Evolutionary conservation across 306 rosid genomes (phyloP).

Genomic region (Casuarina glauca): DNA sequence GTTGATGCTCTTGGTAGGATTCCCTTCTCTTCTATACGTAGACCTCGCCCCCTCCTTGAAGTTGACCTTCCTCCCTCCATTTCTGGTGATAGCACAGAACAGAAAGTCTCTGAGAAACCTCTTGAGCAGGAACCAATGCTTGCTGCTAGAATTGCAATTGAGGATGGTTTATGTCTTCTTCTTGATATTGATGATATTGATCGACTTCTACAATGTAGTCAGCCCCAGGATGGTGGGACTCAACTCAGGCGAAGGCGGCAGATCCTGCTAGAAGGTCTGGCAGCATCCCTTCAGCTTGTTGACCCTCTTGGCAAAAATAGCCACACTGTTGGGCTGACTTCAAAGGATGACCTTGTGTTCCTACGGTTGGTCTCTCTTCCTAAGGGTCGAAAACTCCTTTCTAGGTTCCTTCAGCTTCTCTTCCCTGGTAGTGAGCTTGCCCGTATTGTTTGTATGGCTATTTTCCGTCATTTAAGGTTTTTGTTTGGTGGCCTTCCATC

Average conservation of each 20-base stretch:
- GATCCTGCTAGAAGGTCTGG: constrained; percentile 55
- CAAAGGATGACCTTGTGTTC: constrained; percentile 57
- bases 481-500: constrained; percentile 56
- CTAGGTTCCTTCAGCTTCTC: constrained; percentile 50
- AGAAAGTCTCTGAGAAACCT: constrained; percentile 45
- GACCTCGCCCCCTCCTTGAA: constrained; percentile 55
- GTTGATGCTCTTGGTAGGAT: constrained; percentile 55
- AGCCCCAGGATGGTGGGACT: constrained; percentile 51
- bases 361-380: constrained; percentile 44
- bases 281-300: constrained; percentile 55
- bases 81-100: constrained; percentile 41
- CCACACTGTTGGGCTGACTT: constrained; percentile 45
- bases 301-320: constrained; percentile 55
- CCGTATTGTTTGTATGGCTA: constrained; percentile 57
- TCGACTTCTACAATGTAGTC: constrained; percentile 44
- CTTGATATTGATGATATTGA: constrained; percentile 58
- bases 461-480: constrained; percentile 57
- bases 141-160: constrained; percentile 56
- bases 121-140: constrained; percentile 53
- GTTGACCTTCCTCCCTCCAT: constrained; percentile 43
- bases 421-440: constrained; percentile 54
- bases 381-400: constrained; percentile 55
- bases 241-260: constrained; percentile 55
- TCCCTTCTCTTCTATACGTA: constrained; percentile 52
- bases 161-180: constrained; percentile 57